These are phyloP conservation scores for Quercus berberidifolia DNA, from an alignment of 306 rosid genomes.

Conservation along the genomic window DNA sequence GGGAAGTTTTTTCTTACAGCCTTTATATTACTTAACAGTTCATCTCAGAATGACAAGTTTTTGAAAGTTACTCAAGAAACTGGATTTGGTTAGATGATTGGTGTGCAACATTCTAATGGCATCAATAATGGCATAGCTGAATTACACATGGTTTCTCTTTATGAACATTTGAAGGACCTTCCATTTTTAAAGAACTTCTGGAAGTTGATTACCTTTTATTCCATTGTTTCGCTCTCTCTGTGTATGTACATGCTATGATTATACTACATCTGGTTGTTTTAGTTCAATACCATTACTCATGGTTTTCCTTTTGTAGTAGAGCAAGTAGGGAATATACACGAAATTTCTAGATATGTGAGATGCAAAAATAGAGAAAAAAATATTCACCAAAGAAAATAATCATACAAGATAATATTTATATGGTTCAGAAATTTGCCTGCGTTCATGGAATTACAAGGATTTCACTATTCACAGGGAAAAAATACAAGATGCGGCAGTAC, in stretches of 20 bases:
- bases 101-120: not conserved
- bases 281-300: conserved; percentile 22
- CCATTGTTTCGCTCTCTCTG: conserved; percentile 16
- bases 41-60: conserved; percentile 10
- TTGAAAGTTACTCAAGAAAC: conserved; percentile 17
- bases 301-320: conserved; percentile 56
- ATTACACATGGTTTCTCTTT: conserved; percentile 8
- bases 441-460: fast-evolving
- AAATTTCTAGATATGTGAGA: too few relatives aligned
- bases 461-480: too few relatives aligned
- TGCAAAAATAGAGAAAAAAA: too few relatives aligned
- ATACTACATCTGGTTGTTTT: conserved; percentile 8
- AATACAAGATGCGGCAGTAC: conserved; percentile 68
- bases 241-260: conserved; percentile 8
- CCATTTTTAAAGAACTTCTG: conserved; percentile 49
- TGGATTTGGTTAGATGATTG: conserved; percentile 3
- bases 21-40: not conserved
- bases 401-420: too few relatives aligned
- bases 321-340: too few relatives aligned
- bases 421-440: too few relatives aligned
- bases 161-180: not conserved
- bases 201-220: conserved; percentile 96
- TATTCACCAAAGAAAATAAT: too few relatives aligned
- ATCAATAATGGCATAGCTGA: conserved; percentile 12
- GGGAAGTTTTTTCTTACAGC: conserved; percentile 34